phyloP scores from a whole-genome alignment of 2,329 filamentous ascomycete species.

The Arachnomyces sp. region DNA sequence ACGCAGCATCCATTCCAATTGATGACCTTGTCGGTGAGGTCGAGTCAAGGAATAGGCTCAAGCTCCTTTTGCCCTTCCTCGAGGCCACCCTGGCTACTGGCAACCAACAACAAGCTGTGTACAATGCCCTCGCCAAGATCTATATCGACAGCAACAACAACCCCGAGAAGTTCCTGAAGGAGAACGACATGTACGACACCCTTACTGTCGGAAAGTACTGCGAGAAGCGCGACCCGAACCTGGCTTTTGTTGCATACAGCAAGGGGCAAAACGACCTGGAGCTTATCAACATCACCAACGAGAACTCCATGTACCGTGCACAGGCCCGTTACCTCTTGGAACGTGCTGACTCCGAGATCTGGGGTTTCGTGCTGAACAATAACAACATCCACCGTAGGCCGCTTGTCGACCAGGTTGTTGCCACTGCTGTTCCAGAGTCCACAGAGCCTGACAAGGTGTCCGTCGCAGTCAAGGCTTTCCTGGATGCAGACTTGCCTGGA shows the following conservation, averaged over 20 bases:
- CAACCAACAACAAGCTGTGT: conserved; percentile 93
- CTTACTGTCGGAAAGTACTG: conserved; percentile 93
- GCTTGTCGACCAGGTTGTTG: conserved; percentile 90
- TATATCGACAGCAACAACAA: conserved; percentile 99
- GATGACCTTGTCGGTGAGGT: conserved; percentile 91
- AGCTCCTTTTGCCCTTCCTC: conserved; percentile 91
- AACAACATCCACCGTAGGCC: conserved; percentile 95
- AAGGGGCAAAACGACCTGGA: conserved; percentile 98
- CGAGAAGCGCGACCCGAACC: conserved; percentile 93
- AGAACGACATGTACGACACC: conserved; percentile 95
- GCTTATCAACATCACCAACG: conserved; percentile 94
- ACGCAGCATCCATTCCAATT: conserved; percentile 78
- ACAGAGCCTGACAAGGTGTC: conserved; percentile 92
- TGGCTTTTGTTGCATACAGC: conserved; percentile 88
- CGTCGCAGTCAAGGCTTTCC: conserved; percentile 85
- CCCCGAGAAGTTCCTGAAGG: conserved; percentile 92
- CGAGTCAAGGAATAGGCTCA: conserved; percentile 90
- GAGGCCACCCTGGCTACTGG: conserved; percentile 83
- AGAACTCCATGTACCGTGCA: conserved; percentile 99
- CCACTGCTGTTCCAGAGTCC: conserved; percentile 87
- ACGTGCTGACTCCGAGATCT: conserved; percentile 80
- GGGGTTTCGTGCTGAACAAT: conserved; percentile 87
- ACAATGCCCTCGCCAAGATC: conserved; percentile 96
- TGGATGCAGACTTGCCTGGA: conserved; percentile 79
- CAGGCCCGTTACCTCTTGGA: conserved; percentile 93